Evolutionary conservation across 768 basidiomycete species (phyloP).

Genomic region (Russula emetica): DNA sequence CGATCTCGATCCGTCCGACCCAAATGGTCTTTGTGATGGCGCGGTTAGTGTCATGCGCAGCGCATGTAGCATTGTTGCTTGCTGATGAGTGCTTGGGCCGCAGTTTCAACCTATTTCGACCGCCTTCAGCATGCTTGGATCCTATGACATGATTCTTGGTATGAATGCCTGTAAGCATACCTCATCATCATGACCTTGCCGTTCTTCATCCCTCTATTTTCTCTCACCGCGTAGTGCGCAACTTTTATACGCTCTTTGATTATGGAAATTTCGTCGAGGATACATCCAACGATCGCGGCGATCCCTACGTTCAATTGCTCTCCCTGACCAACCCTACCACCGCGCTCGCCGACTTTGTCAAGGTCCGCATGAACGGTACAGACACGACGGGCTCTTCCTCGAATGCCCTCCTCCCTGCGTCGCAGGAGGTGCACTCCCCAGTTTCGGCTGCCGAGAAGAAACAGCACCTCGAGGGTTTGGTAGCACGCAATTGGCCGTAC

Average conservation of each 20-base stretch:
- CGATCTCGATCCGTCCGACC: slow-evolving; percentile 41
- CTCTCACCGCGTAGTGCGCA: slow-evolving; percentile 52
- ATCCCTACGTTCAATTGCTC: slow-evolving; percentile 69
- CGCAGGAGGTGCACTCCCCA: slow-evolving; percentile 58
- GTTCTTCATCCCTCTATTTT: slow-evolving; percentile 5
- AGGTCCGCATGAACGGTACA: slow-evolving; percentile 53
- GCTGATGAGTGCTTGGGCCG: slow-evolving; percentile 17
- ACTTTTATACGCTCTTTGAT: slow-evolving; percentile 65
- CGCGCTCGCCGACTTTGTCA: slow-evolving; percentile 64
- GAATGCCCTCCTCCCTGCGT: slow-evolving; percentile 57
- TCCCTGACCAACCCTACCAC: slow-evolving; percentile 49
- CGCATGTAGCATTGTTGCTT: background rate
- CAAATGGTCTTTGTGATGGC: slow-evolving; percentile 53
- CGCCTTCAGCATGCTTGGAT: slow-evolving; percentile 69
- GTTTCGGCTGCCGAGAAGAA: slow-evolving; percentile 63
- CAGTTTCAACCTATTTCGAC: slow-evolving; percentile 83
- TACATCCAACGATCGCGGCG: slow-evolving; percentile 41
- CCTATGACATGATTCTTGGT: slow-evolving; percentile 80
- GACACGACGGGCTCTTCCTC: slow-evolving; percentile 52
- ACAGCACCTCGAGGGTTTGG: slow-evolving; percentile 55
- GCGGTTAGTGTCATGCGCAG: slow-evolving; percentile 45
- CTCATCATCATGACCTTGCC: background rate
- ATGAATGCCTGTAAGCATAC: slow-evolving; percentile 65
- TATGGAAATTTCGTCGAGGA: slow-evolving; percentile 64
- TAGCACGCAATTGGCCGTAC: slow-evolving; percentile 70